Percentiles rank a stretch among this genome's conserved stretches.
phyloP scores from a whole-genome alignment of 169 alveolate genomes.

The Plasmodium chabaudi region DNA sequence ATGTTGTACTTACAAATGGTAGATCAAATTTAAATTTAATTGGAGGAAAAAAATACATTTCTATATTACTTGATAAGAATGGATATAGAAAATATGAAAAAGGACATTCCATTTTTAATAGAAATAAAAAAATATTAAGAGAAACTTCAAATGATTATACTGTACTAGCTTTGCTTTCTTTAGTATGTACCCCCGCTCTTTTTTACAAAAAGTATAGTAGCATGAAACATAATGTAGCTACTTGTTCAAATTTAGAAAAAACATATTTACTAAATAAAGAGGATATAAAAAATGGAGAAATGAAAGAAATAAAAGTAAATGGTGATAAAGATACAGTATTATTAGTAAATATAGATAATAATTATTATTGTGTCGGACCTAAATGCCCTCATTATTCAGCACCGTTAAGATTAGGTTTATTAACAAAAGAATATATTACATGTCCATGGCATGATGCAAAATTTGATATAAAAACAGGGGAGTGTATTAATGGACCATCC shows the following conservation, averaged over 20 bases:
- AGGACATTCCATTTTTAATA: neutral
- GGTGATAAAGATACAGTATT: conserved; percentile 79
- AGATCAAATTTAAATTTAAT: neutral
- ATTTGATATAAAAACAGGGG: conserved; percentile 83
- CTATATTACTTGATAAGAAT: neutral
- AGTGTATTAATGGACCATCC: conserved; percentile 85
- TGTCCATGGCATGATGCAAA: conserved; percentile 89
- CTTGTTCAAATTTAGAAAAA: conserved; percentile 41
- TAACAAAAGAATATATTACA: conserved; percentile 80
- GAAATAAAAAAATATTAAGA: conserved; percentile 3
- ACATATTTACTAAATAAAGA: conserved; percentile 69
- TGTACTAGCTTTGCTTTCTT: conserved; percentile 12
- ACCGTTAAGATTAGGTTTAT: conserved; percentile 79
- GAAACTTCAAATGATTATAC: conserved; percentile 4
- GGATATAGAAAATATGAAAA: neutral
- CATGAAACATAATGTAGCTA: conserved; percentile 6
- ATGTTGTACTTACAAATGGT: neutral
- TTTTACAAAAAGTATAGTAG: conserved; percentile 1
- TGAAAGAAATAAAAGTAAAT: conserved; percentile 79
- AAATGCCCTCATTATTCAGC: conserved; percentile 87
- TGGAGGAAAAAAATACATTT: too few relatives aligned
- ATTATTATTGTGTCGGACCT: conserved; percentile 83
- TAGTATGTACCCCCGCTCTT: conserved; percentile 13
- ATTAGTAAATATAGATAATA: conserved; percentile 77
- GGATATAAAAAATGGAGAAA: conserved; percentile 84